Base-by-base conservation (phyloP, 768 basidiomycete species). In the Gyrodon lividus region DNA sequence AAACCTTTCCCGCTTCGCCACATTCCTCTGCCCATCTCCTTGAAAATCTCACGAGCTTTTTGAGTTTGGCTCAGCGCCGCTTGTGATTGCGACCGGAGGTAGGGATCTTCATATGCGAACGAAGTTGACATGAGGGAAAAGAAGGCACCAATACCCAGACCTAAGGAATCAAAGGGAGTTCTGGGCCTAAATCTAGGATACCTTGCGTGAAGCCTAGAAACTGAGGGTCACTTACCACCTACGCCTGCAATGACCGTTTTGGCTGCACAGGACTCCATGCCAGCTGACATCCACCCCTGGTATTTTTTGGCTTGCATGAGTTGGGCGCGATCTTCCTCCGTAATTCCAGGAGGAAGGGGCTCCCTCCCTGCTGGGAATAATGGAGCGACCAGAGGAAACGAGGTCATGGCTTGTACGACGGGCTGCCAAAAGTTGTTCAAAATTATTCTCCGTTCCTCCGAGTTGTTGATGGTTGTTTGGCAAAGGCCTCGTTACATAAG, bases 61-160 rank as follows among this genome's bases (percentile, higher is more conserved):
- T 94, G 89, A 20, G 78, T 75, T 40, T 81, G 81, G 53, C 72
- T 82, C 72, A 84, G 61, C 12, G 74, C 78, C 10, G 74, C 74
- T 58, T 80, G 77, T 9, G 77, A 75, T 60, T 82, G 79, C 43
- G 82, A 74, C 28, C 89, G 84, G 31, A 90, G 77, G 40, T 92
- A 73, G 10, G 95, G 94, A 67, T 98, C 95, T 68, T 98, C 96
- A 66, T 97, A 96, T 30, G 88, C 87, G 67, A 98, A 95, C 24
- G 93, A 92, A 17, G 93, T 77, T 30, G 90, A 92, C 96, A 98
- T 98, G 52, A 98, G 78, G 2, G 93, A 92, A 74, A 98, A 92
- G 77, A 98, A 94, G 28, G 87, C 94, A 52, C 96, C 96, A 38
- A 97, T 80, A 10, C 81, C 95, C 59, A 98, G 84, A 42, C 96